Percentiles rank a stretch among this genome's conserved stretches.
Evolutionary conservation across 106 monocot genomes (phyloP).

Genomic region (Amphibolis antarctica): DNA sequence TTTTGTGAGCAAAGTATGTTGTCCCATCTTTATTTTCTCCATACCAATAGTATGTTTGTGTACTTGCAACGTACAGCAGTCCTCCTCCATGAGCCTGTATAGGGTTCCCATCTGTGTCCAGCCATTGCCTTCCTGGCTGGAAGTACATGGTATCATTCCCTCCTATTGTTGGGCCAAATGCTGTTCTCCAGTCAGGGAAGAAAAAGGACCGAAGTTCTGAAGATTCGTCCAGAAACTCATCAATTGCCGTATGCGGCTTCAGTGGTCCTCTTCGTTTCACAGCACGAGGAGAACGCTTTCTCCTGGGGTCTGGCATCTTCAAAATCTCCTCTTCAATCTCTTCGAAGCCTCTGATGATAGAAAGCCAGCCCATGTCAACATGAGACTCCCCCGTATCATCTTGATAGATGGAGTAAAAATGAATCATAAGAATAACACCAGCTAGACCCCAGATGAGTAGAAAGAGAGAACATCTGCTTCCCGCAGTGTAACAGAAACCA

Average conservation of each 20-base stretch:
- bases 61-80: slow-evolving; percentile 52
- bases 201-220: slow-evolving; percentile 61
- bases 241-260: slow-evolving; percentile 44
- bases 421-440: slow-evolving; percentile 43
- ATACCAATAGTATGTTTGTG: slow-evolving; percentile 88
- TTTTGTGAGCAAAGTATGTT: slow-evolving; percentile 64
- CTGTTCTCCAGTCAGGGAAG: slow-evolving; percentile 52
- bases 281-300: slow-evolving; percentile 51
- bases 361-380: slow-evolving; percentile 14
- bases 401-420: slow-evolving; percentile 35
- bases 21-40: slow-evolving; percentile 93
- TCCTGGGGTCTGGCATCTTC: slow-evolving; percentile 43
- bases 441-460: slow-evolving; percentile 40
- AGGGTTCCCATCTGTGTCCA: slow-evolving; percentile 81
- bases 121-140: slow-evolving; percentile 65
- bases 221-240: slow-evolving; percentile 80
- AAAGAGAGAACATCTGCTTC: slow-evolving; percentile 38
- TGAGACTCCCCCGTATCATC: slow-evolving; percentile 14
- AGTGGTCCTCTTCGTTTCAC: slow-evolving; percentile 54
- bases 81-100: slow-evolving; percentile 98
- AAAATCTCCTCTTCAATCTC: slow-evolving; percentile 72
- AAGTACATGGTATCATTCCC: slow-evolving; percentile 56
- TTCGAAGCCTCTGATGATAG: slow-evolving; percentile 41
- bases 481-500: slow-evolving; percentile 65
- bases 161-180: slow-evolving; percentile 37